Base-by-base conservation (phyloP, 345 rosid genomes). In the Hypericum perforatum region DNA sequence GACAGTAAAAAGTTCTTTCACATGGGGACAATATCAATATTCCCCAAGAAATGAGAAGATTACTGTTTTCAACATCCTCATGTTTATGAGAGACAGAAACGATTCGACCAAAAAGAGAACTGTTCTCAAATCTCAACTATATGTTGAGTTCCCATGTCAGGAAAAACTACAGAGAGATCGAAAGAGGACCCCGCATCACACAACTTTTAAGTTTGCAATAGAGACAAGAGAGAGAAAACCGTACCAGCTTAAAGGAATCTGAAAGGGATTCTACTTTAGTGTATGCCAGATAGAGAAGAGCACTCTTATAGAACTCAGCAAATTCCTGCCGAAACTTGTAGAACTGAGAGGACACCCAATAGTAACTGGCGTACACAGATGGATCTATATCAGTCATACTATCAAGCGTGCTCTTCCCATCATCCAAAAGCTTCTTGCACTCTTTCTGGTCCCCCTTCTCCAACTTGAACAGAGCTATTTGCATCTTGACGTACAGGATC, bases 311-410 rank as follows among this genome's bases (percentile, higher is more conserved):
- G 63, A 86, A 94, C 67, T 84, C 95, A 6, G 99, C 85, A 64
- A 89, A 94, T 37, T 94, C 99, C 68, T 82, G 92, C 45, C 77
- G 79, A 36, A 60, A 71, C 65, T 94, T 94, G 54, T 89, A 79
- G 63, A 72, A 89, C 66, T 94, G 96, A 57, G 91, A 89, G 43
- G 99, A 80, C 53, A 89, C 88, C 99, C 99, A 89, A 61, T 82
- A 86, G 57, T 77, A 86, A 71, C 74, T 89, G 45, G 96, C 91
- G 63, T 84, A 73, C 4, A 94, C 99, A 0, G 99, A 79, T 12
- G 99, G 99, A 74, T 94, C 99, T 52, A 94, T 94, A 65, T 94
- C 99, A 36, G 96, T 94, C 96, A 94, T 86, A 53, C 88, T 76
- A 77, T 89, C 95, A 38, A 86, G 87, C 16, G 83, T 82, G 45